phyloP scores from a whole-genome alignment of 208 protist genomes.

The Acanthamoeba sp. region DNA sequence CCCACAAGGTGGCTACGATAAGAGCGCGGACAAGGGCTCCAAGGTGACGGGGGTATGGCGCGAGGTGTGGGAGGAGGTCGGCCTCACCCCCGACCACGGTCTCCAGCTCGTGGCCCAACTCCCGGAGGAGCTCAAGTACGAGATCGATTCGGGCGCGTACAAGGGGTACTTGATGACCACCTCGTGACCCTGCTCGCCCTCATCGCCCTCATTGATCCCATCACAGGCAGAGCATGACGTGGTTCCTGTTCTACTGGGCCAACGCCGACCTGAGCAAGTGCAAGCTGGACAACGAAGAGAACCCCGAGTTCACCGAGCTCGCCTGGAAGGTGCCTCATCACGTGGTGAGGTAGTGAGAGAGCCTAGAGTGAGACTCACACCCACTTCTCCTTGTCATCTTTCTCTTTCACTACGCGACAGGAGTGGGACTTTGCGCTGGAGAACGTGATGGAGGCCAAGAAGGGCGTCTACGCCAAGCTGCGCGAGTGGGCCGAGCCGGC shows the following conservation, averaged over 20 bases:
- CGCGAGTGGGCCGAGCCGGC: not conserved
- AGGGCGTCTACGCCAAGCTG: constrained; percentile 17
- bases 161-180: not conserved
- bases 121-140: constrained; percentile 10
- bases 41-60: not conserved
- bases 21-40: not conserved
- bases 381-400: too few species aligned
- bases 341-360: too few species aligned
- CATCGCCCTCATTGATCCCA: not conserved
- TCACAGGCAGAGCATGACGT: constrained; percentile 10
- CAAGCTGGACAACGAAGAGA: constrained; percentile 33
- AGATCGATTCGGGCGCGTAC: not conserved
- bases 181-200: not conserved
- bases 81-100: constrained; percentile 14
- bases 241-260: constrained; percentile 30
- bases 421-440: constrained; percentile 4
- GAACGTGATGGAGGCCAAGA: constrained; percentile 18
- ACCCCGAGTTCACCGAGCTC: constrained; percentile 29
- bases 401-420: not conserved
- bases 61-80: constrained; percentile 16
- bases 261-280: not conserved
- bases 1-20: constrained; percentile 1
- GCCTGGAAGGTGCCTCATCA: not conserved
- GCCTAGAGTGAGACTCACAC: too few species aligned
- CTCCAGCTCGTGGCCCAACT: not conserved